A percentile compares a stretch with the other conserved stretches of the same genome.
phyloP scores from a whole-genome alignment of 805 yeast genomes.

The Saccharomyces kudriavzevii region DNA sequence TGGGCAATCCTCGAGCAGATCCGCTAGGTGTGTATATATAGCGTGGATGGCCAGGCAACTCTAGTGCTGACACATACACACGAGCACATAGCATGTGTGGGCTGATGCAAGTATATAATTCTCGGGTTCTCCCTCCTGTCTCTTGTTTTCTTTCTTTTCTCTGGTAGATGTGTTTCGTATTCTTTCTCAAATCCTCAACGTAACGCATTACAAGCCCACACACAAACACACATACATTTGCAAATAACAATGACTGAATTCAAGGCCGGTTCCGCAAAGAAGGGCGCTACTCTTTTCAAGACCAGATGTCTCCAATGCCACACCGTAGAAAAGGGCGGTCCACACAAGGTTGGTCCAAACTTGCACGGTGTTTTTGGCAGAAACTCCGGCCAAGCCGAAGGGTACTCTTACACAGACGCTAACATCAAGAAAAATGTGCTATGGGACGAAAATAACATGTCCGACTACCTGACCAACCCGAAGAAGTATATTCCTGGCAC shows the following conservation, averaged over 20 bases:
- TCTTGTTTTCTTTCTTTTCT: background rate
- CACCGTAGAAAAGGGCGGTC: conserved; percentile 92
- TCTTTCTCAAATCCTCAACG: background rate
- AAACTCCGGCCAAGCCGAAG: conserved; percentile 83
- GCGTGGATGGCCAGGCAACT: background rate
- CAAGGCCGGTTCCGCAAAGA: conserved; percentile 59
- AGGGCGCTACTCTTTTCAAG: conserved; percentile 97
- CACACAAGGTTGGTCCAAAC: conserved; percentile 99
- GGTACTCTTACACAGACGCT: conserved; percentile 96
- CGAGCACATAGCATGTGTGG: background rate
- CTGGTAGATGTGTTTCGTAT: background rate
- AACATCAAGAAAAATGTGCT: conserved; percentile 89
- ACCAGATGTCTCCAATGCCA: conserved; percentile 99
- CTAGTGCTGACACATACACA: background rate
- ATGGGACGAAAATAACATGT: conserved; percentile 84
- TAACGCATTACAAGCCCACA: background rate
- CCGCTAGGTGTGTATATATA: background rate
- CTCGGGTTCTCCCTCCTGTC: background rate
- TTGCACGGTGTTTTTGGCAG: conserved; percentile 93
- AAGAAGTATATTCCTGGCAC: conserved; percentile 99
- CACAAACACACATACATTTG: background rate
- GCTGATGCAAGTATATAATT: background rate
- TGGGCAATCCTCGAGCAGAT: background rate
- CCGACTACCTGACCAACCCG: conserved; percentile 97
- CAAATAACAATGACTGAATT: conserved; percentile 6